A percentile compares a stretch with the other conserved stretches of the same genome.
Evolutionary conservation across 2,329 filamentous ascomycete genomes (phyloP).

Genomic region (Myriosclerotinia duriaeana): DNA sequence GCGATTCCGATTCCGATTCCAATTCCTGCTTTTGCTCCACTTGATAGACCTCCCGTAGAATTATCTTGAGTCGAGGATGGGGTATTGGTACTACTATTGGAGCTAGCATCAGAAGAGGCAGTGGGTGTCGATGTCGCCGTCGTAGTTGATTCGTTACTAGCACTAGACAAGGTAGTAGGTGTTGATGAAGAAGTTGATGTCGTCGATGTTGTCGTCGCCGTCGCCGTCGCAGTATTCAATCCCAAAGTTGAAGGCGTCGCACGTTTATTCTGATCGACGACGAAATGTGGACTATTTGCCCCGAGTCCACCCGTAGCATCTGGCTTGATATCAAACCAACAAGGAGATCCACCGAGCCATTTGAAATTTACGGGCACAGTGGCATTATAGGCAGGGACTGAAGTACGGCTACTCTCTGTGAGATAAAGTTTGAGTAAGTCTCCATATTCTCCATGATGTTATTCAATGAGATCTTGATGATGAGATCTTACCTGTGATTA

Average conservation of each 20-base stretch:
- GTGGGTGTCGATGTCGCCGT: not conserved
- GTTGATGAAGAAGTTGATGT: not conserved
- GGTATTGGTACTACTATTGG: not conserved
- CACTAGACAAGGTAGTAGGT: not conserved
- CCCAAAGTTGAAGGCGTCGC: conserved; percentile 4
- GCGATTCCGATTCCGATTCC: not conserved
- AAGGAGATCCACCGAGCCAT: conserved; percentile 26
- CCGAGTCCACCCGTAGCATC: conserved; percentile 25
- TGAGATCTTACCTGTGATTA: conserved; percentile 17
- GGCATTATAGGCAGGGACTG: conserved; percentile 27
- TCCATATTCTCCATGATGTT: not conserved
- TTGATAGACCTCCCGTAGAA: not conserved
- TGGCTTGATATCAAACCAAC: conserved; percentile 32
- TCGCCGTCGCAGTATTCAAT: not conserved
- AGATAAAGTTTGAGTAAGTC: not conserved
- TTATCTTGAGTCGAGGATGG: not conserved
- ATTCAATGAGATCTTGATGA: not conserved
- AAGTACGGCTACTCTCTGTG: not conserved
- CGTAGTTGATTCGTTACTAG: not conserved
- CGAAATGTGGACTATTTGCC: conserved; percentile 27
- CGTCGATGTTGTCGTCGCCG: not conserved
- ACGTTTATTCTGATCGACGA: conserved; percentile 6
- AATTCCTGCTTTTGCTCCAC: conserved; percentile 16
- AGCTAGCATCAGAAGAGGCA: not conserved
- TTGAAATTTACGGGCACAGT: conserved; percentile 26